Evolutionary conservation across 1,139 yeast species (phyloP), one percentile per base, ranked within the genome.

Genomic region (Blastobotrys capitulatus): DNA sequence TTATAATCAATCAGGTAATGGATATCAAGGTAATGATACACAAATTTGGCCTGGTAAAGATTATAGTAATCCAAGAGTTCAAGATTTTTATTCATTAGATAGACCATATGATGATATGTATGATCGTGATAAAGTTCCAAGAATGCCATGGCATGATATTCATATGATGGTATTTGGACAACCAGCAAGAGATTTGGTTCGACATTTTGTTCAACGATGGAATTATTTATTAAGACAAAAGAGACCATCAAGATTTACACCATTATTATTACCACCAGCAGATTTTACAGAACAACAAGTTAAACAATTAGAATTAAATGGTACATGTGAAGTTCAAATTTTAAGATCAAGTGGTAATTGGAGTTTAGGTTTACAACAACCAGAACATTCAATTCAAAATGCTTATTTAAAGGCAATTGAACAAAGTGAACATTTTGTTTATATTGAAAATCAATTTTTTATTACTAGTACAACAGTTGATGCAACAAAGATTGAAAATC

Each of bases 61-160:
- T 67, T 94, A 94, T 66, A 89, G 97, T 0, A 94, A 94, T 64
- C 96, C 98, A 5, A 78, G 98, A 55, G 88, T 86, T 13, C 83
- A 84, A 60, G 99, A 94, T 66, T 94, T 94, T 64, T 78, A 65
- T 61, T 82, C 77, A 1, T 74, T 94, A 52, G 89, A 90, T 56
- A 81, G 80, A 56, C 98, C 98, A 1, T 89, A 84, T 62, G 95
- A 86, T 44, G 87, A 89, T 20, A 85, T 92, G 95, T 89, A 89
- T 64, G 95, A 94, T 66, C 78, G 99, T 55, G 73, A 78, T 31
- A 68, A 68, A 20, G 77, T 80, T 15, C 97, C 98, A 2, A 78
- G 99, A 60, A 94, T 94, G 99, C 98, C 98, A 6, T 94, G 98
- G 99, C 99, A 94, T 67, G 99, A 94, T 74, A 87, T 94, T 42